A percentile compares a stretch with the other conserved stretches of the same genome.
phyloP scores from a whole-genome alignment of 306 rosid genomes.

The Vigna hirtella region DNA sequence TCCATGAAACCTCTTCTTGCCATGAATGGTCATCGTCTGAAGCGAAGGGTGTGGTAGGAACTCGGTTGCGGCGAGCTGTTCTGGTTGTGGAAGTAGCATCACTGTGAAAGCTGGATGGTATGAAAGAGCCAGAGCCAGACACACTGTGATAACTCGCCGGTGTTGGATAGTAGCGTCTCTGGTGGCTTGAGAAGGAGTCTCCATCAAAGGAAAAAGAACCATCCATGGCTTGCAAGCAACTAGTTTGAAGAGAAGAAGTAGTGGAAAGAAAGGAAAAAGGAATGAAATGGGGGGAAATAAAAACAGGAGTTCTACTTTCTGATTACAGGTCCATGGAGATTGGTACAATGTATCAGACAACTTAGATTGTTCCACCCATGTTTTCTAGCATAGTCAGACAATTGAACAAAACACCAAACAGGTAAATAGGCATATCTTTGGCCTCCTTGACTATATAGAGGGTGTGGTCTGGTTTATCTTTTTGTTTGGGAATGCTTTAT shows the following conservation, averaged over 20 bases:
- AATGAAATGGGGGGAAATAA: not conserved
- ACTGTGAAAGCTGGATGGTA: constrained; percentile 49
- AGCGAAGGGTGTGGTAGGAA: constrained; percentile 72
- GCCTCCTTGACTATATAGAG: not conserved
- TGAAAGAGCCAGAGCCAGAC: constrained; percentile 59
- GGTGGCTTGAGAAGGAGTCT: constrained; percentile 44
- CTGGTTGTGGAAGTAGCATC: constrained; percentile 37
- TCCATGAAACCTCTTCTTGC: constrained; percentile 87
- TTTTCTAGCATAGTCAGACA: constrained; percentile 22
- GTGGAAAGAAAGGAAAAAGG: not conserved
- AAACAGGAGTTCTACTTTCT: constrained; percentile 30
- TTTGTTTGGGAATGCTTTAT: not conserved
- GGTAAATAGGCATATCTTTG: not conserved
- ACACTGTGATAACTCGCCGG: constrained; percentile 49
- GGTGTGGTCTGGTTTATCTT: not conserved
- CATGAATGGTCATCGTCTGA: constrained; percentile 74
- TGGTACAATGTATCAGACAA: constrained; percentile 29
- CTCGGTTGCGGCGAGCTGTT: constrained; percentile 36
- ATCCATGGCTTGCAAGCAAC: constrained; percentile 51
- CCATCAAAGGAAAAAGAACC: constrained; percentile 64
- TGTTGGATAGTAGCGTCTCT: constrained; percentile 48
- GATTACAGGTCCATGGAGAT: constrained; percentile 29
- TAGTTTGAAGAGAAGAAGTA: constrained; percentile 16
- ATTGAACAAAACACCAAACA: not conserved
- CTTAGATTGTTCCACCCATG: constrained; percentile 40